Base-by-base conservation (phyloP, 2,329 filamentous ascomycete genomes). In the Sporothrix protearum region DNA sequence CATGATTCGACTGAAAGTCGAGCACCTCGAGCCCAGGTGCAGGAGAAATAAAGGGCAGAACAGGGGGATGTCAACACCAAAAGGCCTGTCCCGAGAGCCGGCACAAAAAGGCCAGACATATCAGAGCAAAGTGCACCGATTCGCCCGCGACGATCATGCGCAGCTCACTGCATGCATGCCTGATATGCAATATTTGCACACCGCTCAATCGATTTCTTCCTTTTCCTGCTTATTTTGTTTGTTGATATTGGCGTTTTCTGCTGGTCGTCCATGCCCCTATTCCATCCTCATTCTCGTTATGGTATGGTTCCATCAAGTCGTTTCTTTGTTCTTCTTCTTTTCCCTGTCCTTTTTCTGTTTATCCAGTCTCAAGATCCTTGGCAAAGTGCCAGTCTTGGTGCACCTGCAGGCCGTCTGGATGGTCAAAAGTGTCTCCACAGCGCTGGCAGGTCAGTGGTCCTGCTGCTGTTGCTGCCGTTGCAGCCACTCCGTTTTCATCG, bases 341-440 rank as follows among this genome's bases (percentile, higher is more conserved):
- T 28, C n/a, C 19, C 10, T 59, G 1, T 81, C 85, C 71, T 85
- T 80, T 2, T 89, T 86, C 75, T 94, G 90, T 33, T 75, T 30
- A 70, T 14, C 57, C 59, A n/a, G 69, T 64, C 69, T 94, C 90
- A 39, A 99, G 85, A 76, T 95, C 92, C 81, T 92, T 93, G 61
- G 96, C 96, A 81, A 97, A 91, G 81, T 99, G 96, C 91, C 94
- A 98, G 80, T 99, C 96, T 70, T 91, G 85, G 79, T 99, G 96
- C 80, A 92, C 94, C 75, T 89, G 86, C 63, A 89, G 78, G 76
- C 86, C 85, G 71, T 90, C 87, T 33, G 83, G 78, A 51, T 84
- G 82, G 14, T 85, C 83, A 45, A 96, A 83, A n/a, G 79, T 78
- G 76, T 86, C 85, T 72, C 86, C 85, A 80, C 94, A 97, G 74